Base-by-base conservation (phyloP, 2,329 filamentous ascomycete species). In the Huntiella bhutanensis region DNA sequence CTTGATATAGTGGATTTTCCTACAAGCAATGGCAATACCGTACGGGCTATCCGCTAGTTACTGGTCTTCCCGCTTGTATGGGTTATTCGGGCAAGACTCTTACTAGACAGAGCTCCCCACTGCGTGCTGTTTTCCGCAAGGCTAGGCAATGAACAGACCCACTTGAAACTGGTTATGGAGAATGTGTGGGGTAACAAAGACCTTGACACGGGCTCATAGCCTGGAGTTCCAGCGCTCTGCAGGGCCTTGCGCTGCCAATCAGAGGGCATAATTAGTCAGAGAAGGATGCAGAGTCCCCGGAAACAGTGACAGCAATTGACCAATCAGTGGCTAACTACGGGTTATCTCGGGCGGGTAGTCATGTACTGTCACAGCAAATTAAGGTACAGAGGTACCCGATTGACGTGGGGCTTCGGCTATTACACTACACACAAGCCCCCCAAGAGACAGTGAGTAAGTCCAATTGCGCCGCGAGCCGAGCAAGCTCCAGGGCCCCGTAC, bases 191-290 rank as follows among this genome's bases (percentile, higher is more conserved):
- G 16, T 37, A 37, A 37, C 35, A 13, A 37, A 22, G 38, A 40
- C 22, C n/a, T 40, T 40, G 38, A 17, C 15, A 19, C 11, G 13
- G 36, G 10, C 13, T 38, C 17, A 15, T 16, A 17, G 36, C 36
- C 17, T 38, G 36, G 43, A 28, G 22, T 28, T 28, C 22, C 22
- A 28, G 22, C 22, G 22, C 22, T 28, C 22, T 28, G 22, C 22
- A 28, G 22, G 22, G 22, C 22, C 22, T 28, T 28, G 22, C 22
- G 22, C 34, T 47, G 33, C 41, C 48, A 50, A 50, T 50, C 48
- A 47, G 5, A 44, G 41, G 33, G 22, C 6, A 3, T 43, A 41
- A 44, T 50, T 50, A 50, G 48, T 50, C 36, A 50, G 44, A 12
- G 15, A 33, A 11, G 34, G 17, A 33, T 11, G 36, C 22, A 28